Evolutionary conservation across 2,329 filamentous ascomycete species (phyloP).

Genomic region (Colletotrichum truncatum): DNA sequence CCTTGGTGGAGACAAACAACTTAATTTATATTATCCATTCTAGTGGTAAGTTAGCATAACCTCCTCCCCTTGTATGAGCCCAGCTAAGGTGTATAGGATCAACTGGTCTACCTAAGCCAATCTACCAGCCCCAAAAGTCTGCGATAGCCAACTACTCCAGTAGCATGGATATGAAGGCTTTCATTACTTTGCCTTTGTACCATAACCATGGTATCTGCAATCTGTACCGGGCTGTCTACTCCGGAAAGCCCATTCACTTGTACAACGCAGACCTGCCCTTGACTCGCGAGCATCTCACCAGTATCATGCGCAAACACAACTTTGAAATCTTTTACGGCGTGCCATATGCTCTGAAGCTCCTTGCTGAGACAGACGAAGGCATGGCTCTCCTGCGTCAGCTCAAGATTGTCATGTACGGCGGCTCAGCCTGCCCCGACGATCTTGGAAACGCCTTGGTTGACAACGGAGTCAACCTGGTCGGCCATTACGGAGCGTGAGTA

Average conservation of each 20-base stretch:
- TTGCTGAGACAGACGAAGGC: conserved; percentile 66
- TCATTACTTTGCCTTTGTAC: conserved; percentile 66
- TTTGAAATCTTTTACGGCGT: conserved; percentile 68
- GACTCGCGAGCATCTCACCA: conserved; percentile 57
- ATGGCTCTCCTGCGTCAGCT: conserved; percentile 54
- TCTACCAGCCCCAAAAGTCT: conserved; percentile 63
- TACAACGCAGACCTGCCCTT: conserved; percentile 65
- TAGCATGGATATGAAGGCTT: conserved; percentile 51
- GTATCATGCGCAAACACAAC: conserved; percentile 50
- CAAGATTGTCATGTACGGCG: conserved; percentile 65
- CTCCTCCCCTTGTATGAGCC: conserved; percentile 26
- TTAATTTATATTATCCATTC: conserved; percentile 45
- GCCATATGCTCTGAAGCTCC: conserved; percentile 71
- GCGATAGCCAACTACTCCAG: conserved; percentile 57
- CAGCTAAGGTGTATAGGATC: conserved; percentile 49
- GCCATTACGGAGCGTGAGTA: conserved; percentile 65
- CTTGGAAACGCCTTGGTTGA: conserved; percentile 63
- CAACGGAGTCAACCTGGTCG: conserved; percentile 62
- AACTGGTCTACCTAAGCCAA: conserved; percentile 71
- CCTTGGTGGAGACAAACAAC: conserved; percentile 35
- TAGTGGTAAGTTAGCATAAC: conserved; percentile 33
- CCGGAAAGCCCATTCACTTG: conserved; percentile 58
- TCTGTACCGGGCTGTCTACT: conserved; percentile 61
- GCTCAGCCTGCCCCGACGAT: conserved; percentile 67
- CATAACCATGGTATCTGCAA: conserved; percentile 68